Conservation (phyloP, 1,284 basidiomycete species). For the Boletus semigastroideus region DNA sequence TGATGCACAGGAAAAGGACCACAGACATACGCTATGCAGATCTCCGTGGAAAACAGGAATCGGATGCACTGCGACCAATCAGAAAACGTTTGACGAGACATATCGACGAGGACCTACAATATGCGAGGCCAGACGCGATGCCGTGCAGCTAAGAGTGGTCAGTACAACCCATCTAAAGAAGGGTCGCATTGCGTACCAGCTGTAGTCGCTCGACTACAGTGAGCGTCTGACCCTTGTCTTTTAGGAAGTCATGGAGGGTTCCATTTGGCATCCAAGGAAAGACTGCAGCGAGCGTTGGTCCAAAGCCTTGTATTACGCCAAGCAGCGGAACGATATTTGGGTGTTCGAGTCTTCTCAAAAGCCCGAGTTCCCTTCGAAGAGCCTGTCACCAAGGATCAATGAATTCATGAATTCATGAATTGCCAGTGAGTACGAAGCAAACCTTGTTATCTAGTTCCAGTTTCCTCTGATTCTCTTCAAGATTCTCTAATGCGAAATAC, state of each 20-base stretch:
- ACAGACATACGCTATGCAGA: neutral
- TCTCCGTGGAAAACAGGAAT: slow-evolving; percentile 1
- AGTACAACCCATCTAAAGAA: neutral
- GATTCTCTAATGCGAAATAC: slow-evolving; percentile 1
- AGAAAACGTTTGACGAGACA: neutral
- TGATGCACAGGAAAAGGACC: too few relatives aligned
- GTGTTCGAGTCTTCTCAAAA: slow-evolving; percentile 7
- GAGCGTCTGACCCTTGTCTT: neutral
- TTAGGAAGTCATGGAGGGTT: slow-evolving; percentile 2
- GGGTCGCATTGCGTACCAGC: neutral
- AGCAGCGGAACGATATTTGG: slow-evolving; percentile 6
- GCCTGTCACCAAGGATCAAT: neutral
- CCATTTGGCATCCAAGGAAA: slow-evolving; percentile 5
- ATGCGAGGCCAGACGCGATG: slow-evolving; percentile 4
- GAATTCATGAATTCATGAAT: too few relatives aligned
- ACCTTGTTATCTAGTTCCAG: neutral
- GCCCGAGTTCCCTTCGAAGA: slow-evolving; percentile 2
- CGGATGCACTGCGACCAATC: slow-evolving; percentile 13
- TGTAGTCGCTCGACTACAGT: neutral
- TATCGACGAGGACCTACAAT: neutral
- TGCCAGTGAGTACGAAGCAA: neutral
- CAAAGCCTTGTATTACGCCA: slow-evolving; percentile 5
- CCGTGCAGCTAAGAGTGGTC: neutral
- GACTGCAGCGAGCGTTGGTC: neutral
- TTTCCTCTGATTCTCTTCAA: neutral